A percentile compares a stretch with the other conserved stretches of the same genome.
These are phyloP conservation scores for Pseudogymnoascus sp. DNA, from an alignment of 2,329 filamentous ascomycete genomes.

Conservation along the genomic window DNA sequence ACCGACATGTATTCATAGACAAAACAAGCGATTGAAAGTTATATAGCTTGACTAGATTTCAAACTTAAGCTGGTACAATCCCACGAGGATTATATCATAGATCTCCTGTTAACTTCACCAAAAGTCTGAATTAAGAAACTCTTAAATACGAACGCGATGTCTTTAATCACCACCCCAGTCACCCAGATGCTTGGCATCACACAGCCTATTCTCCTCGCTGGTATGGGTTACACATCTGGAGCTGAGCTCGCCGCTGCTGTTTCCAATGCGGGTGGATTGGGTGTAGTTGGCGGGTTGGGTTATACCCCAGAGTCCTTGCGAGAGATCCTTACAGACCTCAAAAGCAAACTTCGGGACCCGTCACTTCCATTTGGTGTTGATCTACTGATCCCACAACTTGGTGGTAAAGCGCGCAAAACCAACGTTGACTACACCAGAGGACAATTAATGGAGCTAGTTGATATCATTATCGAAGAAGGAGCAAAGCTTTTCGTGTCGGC, in stretches of 20 bases:
- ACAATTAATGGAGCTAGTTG: slow-evolving; percentile 83
- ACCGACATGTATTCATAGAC: not conserved
- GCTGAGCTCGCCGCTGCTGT: slow-evolving; percentile 94
- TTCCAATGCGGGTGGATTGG: slow-evolving; percentile 90
- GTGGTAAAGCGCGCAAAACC: slow-evolving; percentile 88
- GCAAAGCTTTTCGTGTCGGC: slow-evolving; percentile 94
- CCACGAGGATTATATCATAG: not conserved
- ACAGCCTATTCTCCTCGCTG: slow-evolving; percentile 88
- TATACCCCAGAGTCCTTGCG: slow-evolving; percentile 97
- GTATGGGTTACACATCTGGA: slow-evolving; percentile 98
- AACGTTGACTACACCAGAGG: slow-evolving; percentile 97
- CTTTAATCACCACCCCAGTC: slow-evolving; percentile 74
- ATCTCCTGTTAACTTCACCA: not conserved
- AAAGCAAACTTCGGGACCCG: slow-evolving; percentile 76
- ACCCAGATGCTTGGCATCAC: slow-evolving; percentile 98
- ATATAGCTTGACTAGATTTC: not conserved
- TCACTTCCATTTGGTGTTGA: slow-evolving; percentile 93
- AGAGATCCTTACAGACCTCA: slow-evolving; percentile 91
- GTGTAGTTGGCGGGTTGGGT: slow-evolving; percentile 89
- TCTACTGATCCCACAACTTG: slow-evolving; percentile 86
- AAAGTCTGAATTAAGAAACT: not conserved
- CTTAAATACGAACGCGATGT: slow-evolving; percentile 44
- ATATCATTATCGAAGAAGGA: slow-evolving; percentile 86
- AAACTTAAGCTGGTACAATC: not conserved
- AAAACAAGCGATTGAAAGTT: not conserved